phyloP scores from a whole-genome alignment of 805 yeast genomes.

The Monosporozyma aquatica region DNA sequence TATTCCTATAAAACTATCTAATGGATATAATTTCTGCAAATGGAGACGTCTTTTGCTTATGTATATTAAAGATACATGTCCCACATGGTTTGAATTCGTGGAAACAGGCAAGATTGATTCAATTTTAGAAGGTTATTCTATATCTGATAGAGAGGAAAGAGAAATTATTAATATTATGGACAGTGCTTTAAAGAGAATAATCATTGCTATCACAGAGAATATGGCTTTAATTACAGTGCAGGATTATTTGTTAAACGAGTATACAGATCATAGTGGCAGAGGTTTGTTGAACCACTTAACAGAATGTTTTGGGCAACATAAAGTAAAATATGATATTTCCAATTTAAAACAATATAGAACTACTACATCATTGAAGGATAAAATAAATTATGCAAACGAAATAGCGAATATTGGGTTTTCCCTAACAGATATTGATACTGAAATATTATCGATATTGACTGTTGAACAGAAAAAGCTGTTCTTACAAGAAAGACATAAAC shows the following conservation, averaged over 20 bases:
- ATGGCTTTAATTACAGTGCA: neutral
- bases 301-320: slow-evolving; percentile 1
- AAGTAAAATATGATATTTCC: slow-evolving; percentile 1
- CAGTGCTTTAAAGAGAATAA: neutral
- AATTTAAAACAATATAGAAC: slow-evolving; percentile 1
- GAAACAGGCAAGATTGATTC: neutral
- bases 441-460: neutral
- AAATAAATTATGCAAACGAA: neutral
- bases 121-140: neutral
- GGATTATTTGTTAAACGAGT: neutral
- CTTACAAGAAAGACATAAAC: neutral
- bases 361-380: neutral
- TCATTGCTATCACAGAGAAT: neutral
- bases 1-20: neutral
- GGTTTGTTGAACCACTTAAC: neutral
- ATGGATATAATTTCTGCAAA: neutral
- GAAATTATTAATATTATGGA: neutral
- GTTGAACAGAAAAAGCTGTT: neutral
- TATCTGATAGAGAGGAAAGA: neutral
- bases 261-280: slow-evolving; percentile 1
- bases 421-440: neutral
- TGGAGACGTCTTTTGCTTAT: neutral
- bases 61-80: neutral
- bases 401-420: slow-evolving; percentile 1
- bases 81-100: neutral